These are phyloP conservation scores for Phytopythium mirpurense DNA, from an alignment of 352 stramenopile genomes.

Conservation along the genomic window DNA sequence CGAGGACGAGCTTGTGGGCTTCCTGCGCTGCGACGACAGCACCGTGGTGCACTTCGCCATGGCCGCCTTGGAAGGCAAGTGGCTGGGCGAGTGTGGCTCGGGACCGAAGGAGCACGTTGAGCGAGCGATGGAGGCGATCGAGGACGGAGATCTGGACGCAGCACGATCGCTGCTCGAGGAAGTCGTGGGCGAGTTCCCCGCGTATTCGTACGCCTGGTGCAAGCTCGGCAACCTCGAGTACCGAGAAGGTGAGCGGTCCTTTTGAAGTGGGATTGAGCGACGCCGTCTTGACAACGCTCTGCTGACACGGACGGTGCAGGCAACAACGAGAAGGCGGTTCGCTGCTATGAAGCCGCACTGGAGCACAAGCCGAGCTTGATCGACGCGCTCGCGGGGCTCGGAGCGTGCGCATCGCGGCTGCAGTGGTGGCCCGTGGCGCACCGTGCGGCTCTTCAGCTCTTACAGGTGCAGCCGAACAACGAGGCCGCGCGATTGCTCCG, in stretches of 20 bases:
- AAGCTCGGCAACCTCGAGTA: slow-evolving; percentile 73
- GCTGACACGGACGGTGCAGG: slow-evolving; percentile 18
- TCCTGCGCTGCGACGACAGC: slow-evolving; percentile 58
- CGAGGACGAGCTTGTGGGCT: slow-evolving; percentile 57
- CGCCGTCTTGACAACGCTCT: no score
- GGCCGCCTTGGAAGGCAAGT: slow-evolving; percentile 67
- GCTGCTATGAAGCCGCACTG: slow-evolving; percentile 56
- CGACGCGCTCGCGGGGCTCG: slow-evolving; percentile 66
- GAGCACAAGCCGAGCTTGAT: slow-evolving; percentile 67
- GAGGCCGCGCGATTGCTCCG: slow-evolving; percentile 55
- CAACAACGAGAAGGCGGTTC: slow-evolving; percentile 39
- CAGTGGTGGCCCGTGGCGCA: slow-evolving; percentile 60
- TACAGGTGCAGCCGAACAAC: slow-evolving; percentile 61
- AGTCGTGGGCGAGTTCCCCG: slow-evolving; percentile 38
- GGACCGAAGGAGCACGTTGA: slow-evolving; percentile 36
- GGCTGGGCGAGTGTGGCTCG: slow-evolving; percentile 49
- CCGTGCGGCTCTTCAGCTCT: slow-evolving; percentile 40
- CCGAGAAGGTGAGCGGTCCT: slow-evolving; percentile 30
- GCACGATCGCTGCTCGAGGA: slow-evolving; percentile 41
- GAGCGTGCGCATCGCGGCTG: slow-evolving; percentile 65
- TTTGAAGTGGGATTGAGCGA: background rate
- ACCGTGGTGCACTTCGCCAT: slow-evolving; percentile 69
- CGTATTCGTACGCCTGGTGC: slow-evolving; percentile 68
- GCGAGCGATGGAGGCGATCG: slow-evolving; percentile 16
- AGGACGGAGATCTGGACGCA: slow-evolving; percentile 28